phyloP scores from a whole-genome alignment of 371 early-diverging fungal genomes.

The Mucor racemosus region DNA sequence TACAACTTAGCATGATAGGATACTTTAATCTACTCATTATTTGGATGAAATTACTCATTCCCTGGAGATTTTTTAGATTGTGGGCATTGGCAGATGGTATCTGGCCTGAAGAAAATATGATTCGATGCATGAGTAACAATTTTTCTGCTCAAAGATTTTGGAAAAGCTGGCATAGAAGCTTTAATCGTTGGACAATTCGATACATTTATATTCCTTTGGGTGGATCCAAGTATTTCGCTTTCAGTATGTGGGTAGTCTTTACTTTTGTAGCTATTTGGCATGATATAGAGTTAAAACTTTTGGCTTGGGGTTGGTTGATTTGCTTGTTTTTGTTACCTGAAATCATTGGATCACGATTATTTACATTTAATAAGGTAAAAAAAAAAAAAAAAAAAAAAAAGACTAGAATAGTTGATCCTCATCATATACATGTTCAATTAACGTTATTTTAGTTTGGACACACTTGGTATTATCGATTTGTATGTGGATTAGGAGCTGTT shows the following conservation, averaged over 20 bases:
- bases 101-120: constrained; percentile 90
- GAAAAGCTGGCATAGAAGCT: constrained; percentile 93
- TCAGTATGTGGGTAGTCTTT: constrained; percentile 84
- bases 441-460: constrained; percentile 51
- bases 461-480: constrained; percentile 75
- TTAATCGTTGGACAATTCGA: constrained; percentile 89
- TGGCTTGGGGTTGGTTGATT: constrained; percentile 95
- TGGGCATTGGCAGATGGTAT: constrained; percentile 91
- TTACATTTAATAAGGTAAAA: constrained; percentile 58
- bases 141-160: constrained; percentile 91
- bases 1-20: constrained; percentile 81
- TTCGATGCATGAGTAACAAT: constrained; percentile 91
- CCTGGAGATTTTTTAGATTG: constrained; percentile 93
- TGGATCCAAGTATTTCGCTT: constrained; percentile 64
- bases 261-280: constrained; percentile 98
- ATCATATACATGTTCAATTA: background rate
- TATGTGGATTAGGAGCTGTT: constrained; percentile 85
- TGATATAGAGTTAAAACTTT: constrained; percentile 80
- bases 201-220: constrained; percentile 94
- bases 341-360: constrained; percentile 65
- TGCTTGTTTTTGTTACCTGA: constrained; percentile 87
- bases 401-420: too few relatives aligned
- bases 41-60: constrained; percentile 90
- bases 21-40: constrained; percentile 85
- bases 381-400: too few relatives aligned